Conservation (phyloP, 2,329 filamentous ascomycete genomes). For the Hypoxylon sp. region DNA sequence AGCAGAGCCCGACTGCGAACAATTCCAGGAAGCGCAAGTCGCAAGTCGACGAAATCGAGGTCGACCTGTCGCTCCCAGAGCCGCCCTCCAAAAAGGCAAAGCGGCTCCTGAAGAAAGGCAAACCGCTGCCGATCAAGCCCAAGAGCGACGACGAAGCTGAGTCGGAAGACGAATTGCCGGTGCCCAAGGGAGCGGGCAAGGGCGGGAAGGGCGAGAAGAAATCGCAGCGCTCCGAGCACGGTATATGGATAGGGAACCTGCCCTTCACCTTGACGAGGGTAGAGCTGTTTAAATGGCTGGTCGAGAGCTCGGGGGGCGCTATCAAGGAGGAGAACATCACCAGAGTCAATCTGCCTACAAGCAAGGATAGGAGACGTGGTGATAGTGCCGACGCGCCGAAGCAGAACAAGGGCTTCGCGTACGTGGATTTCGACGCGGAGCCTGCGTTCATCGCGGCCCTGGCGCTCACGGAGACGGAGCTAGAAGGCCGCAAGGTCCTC, state of each 20-base stretch:
- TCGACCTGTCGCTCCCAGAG: slow-evolving; percentile 89
- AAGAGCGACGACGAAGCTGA: slow-evolving; percentile 58
- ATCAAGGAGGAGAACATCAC: slow-evolving; percentile 81
- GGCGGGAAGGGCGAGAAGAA: slow-evolving; percentile 59
- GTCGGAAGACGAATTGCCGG: slow-evolving; percentile 49
- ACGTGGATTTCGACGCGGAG: slow-evolving; percentile 86
- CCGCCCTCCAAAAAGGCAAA: slow-evolving; percentile 95
- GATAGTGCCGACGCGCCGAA: slow-evolving; percentile 40
- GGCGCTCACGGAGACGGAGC: slow-evolving; percentile 84
- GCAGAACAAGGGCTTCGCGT: slow-evolving; percentile 93
- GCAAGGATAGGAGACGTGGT: slow-evolving; percentile 56
- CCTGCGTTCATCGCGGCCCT: slow-evolving; percentile 81
- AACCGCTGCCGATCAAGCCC: slow-evolving; percentile 64
- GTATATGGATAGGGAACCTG: slow-evolving; percentile 96
- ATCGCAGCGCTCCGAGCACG: slow-evolving; percentile 78
- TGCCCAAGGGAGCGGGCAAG: slow-evolving; percentile 49
- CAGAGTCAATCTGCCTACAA: slow-evolving; percentile 81
- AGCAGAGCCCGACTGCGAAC: slow-evolving; percentile 14
- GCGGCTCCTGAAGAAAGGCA: slow-evolving; percentile 89
- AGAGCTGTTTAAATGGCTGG: slow-evolving; percentile 84
- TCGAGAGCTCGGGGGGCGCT: slow-evolving; percentile 74
- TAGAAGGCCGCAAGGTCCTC: slow-evolving; percentile 81
- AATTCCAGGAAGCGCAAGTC: slow-evolving; percentile 78
- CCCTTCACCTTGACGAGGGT: slow-evolving; percentile 82
- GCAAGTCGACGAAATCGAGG: slow-evolving; percentile 80